Evolutionary conservation across 2,329 filamentous ascomycete genomes (phyloP).

Genomic region (Dactylellina parvicollis): DNA sequence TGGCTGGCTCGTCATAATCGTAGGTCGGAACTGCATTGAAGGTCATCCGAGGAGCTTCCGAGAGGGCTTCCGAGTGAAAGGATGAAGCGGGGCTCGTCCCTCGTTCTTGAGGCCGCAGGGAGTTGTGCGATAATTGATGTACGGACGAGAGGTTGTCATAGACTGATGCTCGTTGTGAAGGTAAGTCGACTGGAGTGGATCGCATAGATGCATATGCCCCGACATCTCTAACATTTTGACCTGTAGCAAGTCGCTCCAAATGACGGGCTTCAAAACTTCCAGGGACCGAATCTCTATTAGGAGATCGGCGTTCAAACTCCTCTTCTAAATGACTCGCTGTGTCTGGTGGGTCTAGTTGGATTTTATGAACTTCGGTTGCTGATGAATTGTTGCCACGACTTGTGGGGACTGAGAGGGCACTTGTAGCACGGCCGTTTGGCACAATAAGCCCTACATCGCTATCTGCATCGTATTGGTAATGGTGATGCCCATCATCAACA

Average conservation of each 20-base stretch:
- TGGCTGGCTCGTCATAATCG: conserved; percentile 78
- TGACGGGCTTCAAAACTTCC: conserved; percentile 52
- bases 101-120: conserved; percentile 65
- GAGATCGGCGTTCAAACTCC: conserved; percentile 18
- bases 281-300: conserved; percentile 39
- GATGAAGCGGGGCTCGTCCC: conserved; percentile 62
- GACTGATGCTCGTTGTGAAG: conserved; percentile 57
- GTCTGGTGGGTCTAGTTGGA: conserved; percentile 47
- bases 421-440: conserved; percentile 14
- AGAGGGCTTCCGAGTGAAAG: conserved; percentile 63
- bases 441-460: conserved; percentile 35
- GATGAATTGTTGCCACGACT: conserved; percentile 26
- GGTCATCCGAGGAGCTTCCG: conserved; percentile 69
- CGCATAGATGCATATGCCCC: conserved; percentile 58
- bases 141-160: conserved; percentile 55
- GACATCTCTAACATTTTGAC: conserved; percentile 57
- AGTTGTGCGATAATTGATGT: conserved; percentile 59
- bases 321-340: conserved; percentile 34
- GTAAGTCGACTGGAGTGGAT: conserved; percentile 57
- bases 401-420: conserved; percentile 38
- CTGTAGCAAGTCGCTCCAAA: conserved; percentile 42
- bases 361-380: conserved; percentile 40
- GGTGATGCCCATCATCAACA: conserved; percentile 20
- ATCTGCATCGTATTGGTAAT: conserved; percentile 27
- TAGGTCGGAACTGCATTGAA: conserved; percentile 76